Percentiles rank a stretch among this genome's conserved stretches.
Evolutionary conservation across 768 basidiomycete species (phyloP).

Genomic region (Punctularia strigosozonata): DNA sequence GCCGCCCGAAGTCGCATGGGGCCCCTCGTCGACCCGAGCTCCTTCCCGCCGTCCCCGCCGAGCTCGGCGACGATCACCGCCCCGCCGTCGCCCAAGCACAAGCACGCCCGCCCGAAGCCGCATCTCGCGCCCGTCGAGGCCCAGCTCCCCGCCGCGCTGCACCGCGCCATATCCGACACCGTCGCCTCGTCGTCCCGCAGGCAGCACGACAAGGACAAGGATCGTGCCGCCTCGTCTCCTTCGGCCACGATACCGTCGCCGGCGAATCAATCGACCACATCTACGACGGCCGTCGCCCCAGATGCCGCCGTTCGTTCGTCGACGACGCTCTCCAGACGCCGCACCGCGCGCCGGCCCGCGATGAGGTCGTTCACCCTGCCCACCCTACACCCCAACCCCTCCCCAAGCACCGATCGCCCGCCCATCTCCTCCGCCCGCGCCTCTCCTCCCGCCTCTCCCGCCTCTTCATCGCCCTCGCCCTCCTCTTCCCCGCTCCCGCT

Average conservation of each 20-base stretch:
- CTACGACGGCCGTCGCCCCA: no score
- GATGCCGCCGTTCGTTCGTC: no score
- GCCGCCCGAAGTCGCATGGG: no score
- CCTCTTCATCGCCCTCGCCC: slow-evolving; percentile 8
- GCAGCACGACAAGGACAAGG: slow-evolving; percentile 9
- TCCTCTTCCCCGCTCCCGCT: no score
- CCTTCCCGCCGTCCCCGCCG: slow-evolving; percentile 37
- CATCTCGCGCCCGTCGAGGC: no score
- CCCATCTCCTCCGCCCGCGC: background rate
- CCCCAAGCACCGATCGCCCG: background rate
- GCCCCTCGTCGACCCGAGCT: no score
- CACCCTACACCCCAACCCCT: slow-evolving; percentile 15
- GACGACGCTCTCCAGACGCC: no score
- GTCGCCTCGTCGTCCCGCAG: slow-evolving; percentile 10
- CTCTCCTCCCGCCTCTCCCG: slow-evolving; percentile 4
- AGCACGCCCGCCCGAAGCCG: slow-evolving; percentile 7
- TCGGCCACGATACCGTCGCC: no score
- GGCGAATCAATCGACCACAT: no score
- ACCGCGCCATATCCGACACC: slow-evolving; percentile 8
- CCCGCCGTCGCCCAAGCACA: slow-evolving; percentile 23
- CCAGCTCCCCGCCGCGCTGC: no score
- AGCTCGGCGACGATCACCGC: slow-evolving; percentile 30
- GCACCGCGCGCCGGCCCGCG: slow-evolving; percentile 13
- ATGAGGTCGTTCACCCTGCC: slow-evolving; percentile 23
- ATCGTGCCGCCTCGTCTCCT: no score